Percentiles rank a stretch among this genome's conserved stretches.
phyloP scores from a whole-genome alignment of 2,329 filamentous ascomycete species.

The Emmonsiellopsis sp. region DNA sequence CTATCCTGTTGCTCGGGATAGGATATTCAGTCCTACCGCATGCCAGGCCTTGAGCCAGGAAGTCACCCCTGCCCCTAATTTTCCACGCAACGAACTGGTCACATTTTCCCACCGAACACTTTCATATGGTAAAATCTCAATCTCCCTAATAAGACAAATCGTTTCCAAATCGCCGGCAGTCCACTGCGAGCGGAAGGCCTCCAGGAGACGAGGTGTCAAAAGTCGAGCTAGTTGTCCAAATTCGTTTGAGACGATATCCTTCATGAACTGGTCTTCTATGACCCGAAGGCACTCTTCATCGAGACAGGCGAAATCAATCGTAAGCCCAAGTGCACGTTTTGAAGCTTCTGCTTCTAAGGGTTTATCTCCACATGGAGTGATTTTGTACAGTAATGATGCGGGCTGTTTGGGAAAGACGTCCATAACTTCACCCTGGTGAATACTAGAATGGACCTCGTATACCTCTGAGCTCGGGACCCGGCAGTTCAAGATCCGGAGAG shows the following conservation, averaged over 20 bases:
- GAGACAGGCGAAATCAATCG: constrained; percentile 65
- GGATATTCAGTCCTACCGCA: constrained; percentile 28
- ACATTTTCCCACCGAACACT: constrained; percentile 45
- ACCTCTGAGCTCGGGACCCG: constrained; percentile 59
- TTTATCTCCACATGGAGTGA: constrained; percentile 34
- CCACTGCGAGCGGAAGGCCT: constrained; percentile 36
- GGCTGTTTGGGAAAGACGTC: constrained; percentile 74
- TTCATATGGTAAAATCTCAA: constrained; percentile 43
- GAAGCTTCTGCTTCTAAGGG: constrained; percentile 20
- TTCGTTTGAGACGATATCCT: constrained; percentile 37
- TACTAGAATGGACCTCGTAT: constrained; percentile 46
- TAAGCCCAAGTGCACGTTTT: constrained; percentile 43
- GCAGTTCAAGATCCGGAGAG: constrained; percentile 63
- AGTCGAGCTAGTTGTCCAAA: constrained; percentile 41
- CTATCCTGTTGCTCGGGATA: neutral
- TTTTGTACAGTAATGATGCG: constrained; percentile 69
- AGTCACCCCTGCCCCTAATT: constrained; percentile 32
- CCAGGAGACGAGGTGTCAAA: constrained; percentile 41
- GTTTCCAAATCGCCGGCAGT: constrained; percentile 43
- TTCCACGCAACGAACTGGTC: constrained; percentile 41
- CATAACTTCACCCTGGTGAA: constrained; percentile 36
- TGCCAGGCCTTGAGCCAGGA: constrained; percentile 41
- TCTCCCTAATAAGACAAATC: constrained; percentile 44
- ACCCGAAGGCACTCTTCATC: constrained; percentile 58
- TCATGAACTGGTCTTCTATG: constrained; percentile 37